Evolutionary conservation across 306 rosid species (phyloP).

Genomic region (Inga leiocalycina): DNA sequence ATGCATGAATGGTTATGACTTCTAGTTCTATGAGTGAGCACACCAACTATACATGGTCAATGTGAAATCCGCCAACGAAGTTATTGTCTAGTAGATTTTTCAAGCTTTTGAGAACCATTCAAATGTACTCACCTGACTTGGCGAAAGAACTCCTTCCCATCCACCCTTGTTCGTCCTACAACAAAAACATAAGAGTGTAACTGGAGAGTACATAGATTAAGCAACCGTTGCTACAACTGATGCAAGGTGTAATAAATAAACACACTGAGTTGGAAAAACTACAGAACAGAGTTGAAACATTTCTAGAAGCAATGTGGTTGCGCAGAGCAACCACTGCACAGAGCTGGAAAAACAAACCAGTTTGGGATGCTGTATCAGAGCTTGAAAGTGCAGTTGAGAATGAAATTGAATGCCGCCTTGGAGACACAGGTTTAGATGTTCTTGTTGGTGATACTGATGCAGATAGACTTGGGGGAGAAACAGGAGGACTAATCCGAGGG

Average conservation of each 20-base stretch:
- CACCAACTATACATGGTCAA: not conserved
- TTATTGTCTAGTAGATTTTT: not conserved
- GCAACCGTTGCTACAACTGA: conserved; percentile 16
- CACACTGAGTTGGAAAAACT: not conserved
- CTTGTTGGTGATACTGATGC: conserved; percentile 78
- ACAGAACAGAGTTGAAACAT: conserved; percentile 18
- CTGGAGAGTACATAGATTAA: conserved; percentile 6
- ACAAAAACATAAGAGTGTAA: conserved; percentile 23
- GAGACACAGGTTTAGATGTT: conserved; percentile 80
- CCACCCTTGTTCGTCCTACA: conserved; percentile 82
- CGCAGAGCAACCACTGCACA: not conserved
- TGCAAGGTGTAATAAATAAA: conserved; percentile 8
- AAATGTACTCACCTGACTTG: conserved; percentile 77
- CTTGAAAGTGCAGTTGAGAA: conserved; percentile 56
- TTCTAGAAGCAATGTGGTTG: conserved; percentile 4
- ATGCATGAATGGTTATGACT: not conserved
- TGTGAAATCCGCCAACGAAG: not conserved
- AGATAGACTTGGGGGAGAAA: conserved; percentile 75
- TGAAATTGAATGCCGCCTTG: conserved; percentile 74
- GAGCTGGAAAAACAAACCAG: conserved; percentile 51
- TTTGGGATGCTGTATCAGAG: conserved; percentile 58
- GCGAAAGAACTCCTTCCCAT: conserved; percentile 95
- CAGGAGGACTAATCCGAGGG: conserved; percentile 78
- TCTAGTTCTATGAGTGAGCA: not conserved
- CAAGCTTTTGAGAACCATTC: not conserved